Conservation (phyloP, 2,329 filamentous ascomycete genomes). For the Juglanconis juglandina region DNA sequence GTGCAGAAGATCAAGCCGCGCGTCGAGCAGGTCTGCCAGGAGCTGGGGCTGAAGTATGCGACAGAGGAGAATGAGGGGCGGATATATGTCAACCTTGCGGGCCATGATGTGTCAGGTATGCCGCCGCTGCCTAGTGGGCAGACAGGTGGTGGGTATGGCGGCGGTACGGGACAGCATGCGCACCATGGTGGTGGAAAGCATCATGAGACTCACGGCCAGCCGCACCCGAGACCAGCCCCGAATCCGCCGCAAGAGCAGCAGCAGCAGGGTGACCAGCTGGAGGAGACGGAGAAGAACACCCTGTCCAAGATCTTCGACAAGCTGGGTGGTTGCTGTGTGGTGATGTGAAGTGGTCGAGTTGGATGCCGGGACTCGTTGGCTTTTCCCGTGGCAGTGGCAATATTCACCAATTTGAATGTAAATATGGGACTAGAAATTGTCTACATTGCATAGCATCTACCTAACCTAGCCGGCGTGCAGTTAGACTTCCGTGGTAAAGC, state of each 20-base stretch:
- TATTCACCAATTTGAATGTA: neutral
- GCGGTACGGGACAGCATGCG: conserved; percentile 35
- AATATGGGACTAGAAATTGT: too few species aligned
- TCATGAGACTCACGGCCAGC: conserved; percentile 43
- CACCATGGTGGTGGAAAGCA: conserved; percentile 36
- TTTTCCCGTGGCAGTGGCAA: neutral
- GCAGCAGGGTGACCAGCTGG: conserved; percentile 51
- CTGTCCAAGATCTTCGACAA: conserved; percentile 60
- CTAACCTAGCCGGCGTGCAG: too few species aligned
- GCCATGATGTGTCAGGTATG: conserved; percentile 53
- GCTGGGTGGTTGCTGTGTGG: conserved; percentile 51
- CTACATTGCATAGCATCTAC: too few species aligned
- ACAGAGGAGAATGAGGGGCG: conserved; percentile 88
- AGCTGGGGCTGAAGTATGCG: conserved; percentile 76
- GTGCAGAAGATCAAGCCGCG: conserved; percentile 95
- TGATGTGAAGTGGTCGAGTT: conserved; percentile 57
- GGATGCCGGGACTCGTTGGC: neutral
- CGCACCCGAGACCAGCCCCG: conserved; percentile 25
- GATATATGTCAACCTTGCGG: conserved; percentile 83
- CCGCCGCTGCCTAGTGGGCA: conserved; percentile 46
- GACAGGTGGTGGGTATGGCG: conserved; percentile 35
- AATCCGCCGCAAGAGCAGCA: conserved; percentile 37
- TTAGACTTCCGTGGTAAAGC: too few species aligned
- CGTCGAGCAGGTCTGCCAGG: conserved; percentile 80
- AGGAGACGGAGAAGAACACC: conserved; percentile 57